Evolutionary conservation across 2,329 filamentous ascomycete species (phyloP).

Genomic region (Penicillium sp.): DNA sequence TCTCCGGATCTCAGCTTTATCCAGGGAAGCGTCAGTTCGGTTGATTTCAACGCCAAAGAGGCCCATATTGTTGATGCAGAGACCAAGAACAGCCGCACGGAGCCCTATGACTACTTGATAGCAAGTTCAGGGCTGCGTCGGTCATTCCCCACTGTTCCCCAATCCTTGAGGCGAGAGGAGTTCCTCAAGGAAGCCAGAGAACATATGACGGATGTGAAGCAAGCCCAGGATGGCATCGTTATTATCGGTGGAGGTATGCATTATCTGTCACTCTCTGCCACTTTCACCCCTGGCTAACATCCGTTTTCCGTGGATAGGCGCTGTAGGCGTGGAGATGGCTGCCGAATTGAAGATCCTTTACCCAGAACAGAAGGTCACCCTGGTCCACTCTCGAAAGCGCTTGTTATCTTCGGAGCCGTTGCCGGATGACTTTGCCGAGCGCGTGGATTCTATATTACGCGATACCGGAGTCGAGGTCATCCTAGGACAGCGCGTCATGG

Average conservation of each 20-base stretch:
- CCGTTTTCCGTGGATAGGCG: slow-evolving; percentile 47
- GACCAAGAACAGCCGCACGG: slow-evolving; percentile 43
- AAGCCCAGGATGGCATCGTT: slow-evolving; percentile 54
- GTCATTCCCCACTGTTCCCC: slow-evolving; percentile 71
- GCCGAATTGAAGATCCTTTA: slow-evolving; percentile 70
- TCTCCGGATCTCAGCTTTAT: slow-evolving; percentile 62
- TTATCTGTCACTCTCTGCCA: background rate
- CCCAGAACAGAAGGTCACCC: slow-evolving; percentile 65
- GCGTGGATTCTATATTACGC: slow-evolving; percentile 57
- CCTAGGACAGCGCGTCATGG: slow-evolving; percentile 29
- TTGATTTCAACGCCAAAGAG: slow-evolving; percentile 61
- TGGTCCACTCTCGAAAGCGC: slow-evolving; percentile 70
- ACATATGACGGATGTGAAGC: slow-evolving; percentile 40
- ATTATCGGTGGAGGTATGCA: slow-evolving; percentile 67
- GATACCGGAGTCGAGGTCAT: slow-evolving; percentile 58
- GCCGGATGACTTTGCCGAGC: slow-evolving; percentile 65
- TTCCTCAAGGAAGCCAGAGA: slow-evolving; percentile 29
- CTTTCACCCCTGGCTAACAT: background rate
- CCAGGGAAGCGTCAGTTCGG: slow-evolving; percentile 62
- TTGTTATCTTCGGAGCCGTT: slow-evolving; percentile 73
- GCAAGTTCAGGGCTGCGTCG: slow-evolving; percentile 69
- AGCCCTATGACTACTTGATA: slow-evolving; percentile 71
- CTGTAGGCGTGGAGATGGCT: slow-evolving; percentile 80
- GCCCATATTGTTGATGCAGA: slow-evolving; percentile 56
- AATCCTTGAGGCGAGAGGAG: slow-evolving; percentile 48